Evolutionary conservation across 225 moss, liverwort and hornwort genomes (phyloP), one percentile per base, ranked within the genome.

Genomic region (Pseudoscleropodium purum): DNA sequence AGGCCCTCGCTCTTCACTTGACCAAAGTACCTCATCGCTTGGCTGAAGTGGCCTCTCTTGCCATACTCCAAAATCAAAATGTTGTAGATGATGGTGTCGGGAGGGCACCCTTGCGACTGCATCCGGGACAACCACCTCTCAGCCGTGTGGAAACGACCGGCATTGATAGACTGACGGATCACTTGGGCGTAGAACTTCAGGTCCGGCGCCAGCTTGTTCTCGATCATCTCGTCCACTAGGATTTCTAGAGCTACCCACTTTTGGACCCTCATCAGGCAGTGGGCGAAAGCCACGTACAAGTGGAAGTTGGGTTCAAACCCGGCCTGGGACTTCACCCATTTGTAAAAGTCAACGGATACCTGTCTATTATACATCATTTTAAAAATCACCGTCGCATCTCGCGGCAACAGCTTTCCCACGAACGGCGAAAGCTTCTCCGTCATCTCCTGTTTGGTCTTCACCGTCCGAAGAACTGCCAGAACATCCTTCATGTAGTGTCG

Each of bases 171-270:
- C 76, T 90, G 91, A 85, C 92, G 90, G 82, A 96, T 91, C 79
- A 96, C 92, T 72, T 84, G 93, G 49, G 88, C 92, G 88, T 96
- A 96, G 76, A 96, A 93, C 79, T 91, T 91, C 25, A 77, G 21
- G 90, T 94, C 93, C 15, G 96, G 95, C 34, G 89, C 77, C n/a
- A 79, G 63, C 68, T 86, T 88, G 30, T 92, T 92, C 70, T 84
- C 83, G 49, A 92, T 88, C 96, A 96, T 96, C 90, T 96, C 96
- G 61, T 92, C 91, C 54, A 94, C 90, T 27, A 96, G 65, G 23
- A 90, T 94, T 72, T 95, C 96, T 66, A 96, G 83, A 51, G 93
- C 96, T 83, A 92, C 92, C 96, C 96, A 96, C 87, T 93, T 93
- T 56, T 95, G 93, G 25, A 89, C 95, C 90, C 92, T 90, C 88